Percentiles rank a stretch among this genome's conserved stretches.
phyloP scores from a whole-genome alignment of 331 rosid species.

The Saraca asoca region DNA sequence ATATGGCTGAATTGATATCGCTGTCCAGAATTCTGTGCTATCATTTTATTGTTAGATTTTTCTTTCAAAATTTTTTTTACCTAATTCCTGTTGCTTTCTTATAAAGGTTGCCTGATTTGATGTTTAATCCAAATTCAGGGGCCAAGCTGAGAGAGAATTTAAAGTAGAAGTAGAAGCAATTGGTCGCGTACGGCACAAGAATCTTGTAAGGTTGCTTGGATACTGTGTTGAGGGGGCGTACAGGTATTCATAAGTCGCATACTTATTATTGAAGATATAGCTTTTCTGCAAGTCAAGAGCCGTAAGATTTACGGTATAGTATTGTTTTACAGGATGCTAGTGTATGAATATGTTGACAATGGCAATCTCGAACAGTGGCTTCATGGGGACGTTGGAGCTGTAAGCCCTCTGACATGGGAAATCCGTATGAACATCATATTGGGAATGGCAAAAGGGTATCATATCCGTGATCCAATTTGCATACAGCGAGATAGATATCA shows the following conservation, averaged over 20 bases:
- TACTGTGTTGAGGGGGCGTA: constrained; percentile 99
- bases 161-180: constrained; percentile 92
- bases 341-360: constrained; percentile 89
- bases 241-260: constrained; percentile 53
- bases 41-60: constrained; percentile 14
- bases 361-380: constrained; percentile 98
- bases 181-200: constrained; percentile 97
- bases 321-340: constrained; percentile 78
- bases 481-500: not conserved
- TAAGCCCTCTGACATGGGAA: constrained; percentile 91
- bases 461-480: constrained; percentile 14
- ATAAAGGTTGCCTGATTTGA: constrained; percentile 13
- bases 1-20: constrained; percentile 30
- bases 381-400: constrained; percentile 85
- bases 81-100: constrained; percentile 1
- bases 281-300: constrained; percentile 17
- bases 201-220: constrained; percentile 92
- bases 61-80: not conserved
- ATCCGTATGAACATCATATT: constrained; percentile 75
- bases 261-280: constrained; percentile 22
- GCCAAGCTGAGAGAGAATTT: constrained; percentile 97
- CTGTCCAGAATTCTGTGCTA: constrained; percentile 24
- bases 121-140: constrained; percentile 52
- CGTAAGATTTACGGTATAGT: constrained; percentile 24
- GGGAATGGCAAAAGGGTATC: constrained; percentile 95